Evolutionary conservation across 805 yeast species (phyloP), one percentile per base, ranked within the genome.

Genomic region (Candida anglica): DNA sequence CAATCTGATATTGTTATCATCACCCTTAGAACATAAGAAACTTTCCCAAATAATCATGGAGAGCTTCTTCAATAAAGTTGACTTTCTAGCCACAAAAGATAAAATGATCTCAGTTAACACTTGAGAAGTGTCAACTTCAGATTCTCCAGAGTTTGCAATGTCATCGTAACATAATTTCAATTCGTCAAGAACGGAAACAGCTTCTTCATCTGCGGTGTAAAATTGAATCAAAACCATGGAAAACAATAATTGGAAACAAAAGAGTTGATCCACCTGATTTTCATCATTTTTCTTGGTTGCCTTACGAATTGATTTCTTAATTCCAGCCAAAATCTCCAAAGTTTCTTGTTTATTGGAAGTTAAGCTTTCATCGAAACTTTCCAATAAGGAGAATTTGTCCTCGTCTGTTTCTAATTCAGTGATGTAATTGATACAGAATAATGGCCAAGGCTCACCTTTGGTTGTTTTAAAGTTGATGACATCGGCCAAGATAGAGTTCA

Each of bases 191-290:
- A 86, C 78, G 21, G 77, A 67, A 5, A 84, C 75, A 1, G 95
- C 81, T 40, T 91, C 97, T 5, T 79, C 66, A 43, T 75, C 87
- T 16, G 89, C 94, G 35, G 79, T 64, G 50, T 80, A 88, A 21
- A 89, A 66, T 53, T 87, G 95, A 10, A 91, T 52, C 15, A 88
- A 57, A 3, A 81, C 81, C 73, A 85, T 76, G 0, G 96, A 81
- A 37, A 85, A 75, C 28, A 91, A 63, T 23, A 86, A 61, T 55
- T 87, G 94, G 49, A 91, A 81, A 27, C 87, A 82, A 38, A 64
- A 62, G 41, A 80, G 52, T 44, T 76, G 73, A 38, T 68, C 57
- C 4, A 20, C 30, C 9, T 33, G 17, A 3, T 29, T 21, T 4
- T 19, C 16, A 8, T n/a, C 32, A 40, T 58, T 54, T 15, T 77